Percentiles rank a stretch among this genome's conserved stretches.
phyloP scores from a whole-genome alignment of 495 filamentous ascomycete genomes.

The Cetradonia linearis region DNA sequence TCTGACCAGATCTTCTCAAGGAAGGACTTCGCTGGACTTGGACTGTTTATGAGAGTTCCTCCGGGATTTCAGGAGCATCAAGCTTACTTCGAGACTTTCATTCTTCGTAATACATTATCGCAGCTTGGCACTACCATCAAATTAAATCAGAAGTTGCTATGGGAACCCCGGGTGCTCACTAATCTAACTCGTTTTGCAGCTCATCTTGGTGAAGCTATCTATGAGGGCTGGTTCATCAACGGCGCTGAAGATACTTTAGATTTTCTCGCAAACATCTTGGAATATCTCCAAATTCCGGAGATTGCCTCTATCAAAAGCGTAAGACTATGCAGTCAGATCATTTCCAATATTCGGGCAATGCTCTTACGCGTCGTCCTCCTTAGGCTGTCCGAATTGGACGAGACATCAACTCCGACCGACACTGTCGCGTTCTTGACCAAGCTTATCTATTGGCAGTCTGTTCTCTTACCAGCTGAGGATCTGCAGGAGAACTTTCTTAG shows the following conservation, averaged over 20 bases:
- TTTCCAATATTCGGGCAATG: slow-evolving; percentile 59
- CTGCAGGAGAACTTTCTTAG: slow-evolving; percentile 66
- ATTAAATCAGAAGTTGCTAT: slow-evolving; percentile 59
- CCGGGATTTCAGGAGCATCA: slow-evolving; percentile 89
- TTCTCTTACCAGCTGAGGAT: slow-evolving; percentile 67
- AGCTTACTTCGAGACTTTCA: slow-evolving; percentile 85
- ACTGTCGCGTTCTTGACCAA: slow-evolving; percentile 64
- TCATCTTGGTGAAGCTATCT: slow-evolving; percentile 79
- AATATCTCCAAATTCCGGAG: slow-evolving; percentile 81
- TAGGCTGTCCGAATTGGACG: slow-evolving; percentile 71
- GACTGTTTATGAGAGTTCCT: slow-evolving; percentile 78
- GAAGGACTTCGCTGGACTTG: slow-evolving; percentile 86
- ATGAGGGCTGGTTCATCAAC: slow-evolving; percentile 90
- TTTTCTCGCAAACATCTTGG: slow-evolving; percentile 72
- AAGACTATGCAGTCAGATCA: slow-evolving; percentile 72
- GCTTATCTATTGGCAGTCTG: slow-evolving; percentile 89
- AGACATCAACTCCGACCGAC: slow-evolving; percentile 45
- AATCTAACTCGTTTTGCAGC: slow-evolving; percentile 72
- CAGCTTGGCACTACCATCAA: slow-evolving; percentile 59
- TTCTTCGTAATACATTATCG: slow-evolving; percentile 64
- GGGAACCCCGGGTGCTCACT: slow-evolving; percentile 71
- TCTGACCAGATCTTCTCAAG: slow-evolving; percentile 68
- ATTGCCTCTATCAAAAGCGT: slow-evolving; percentile 72
- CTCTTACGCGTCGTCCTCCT: slow-evolving; percentile 71
- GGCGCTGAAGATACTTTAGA: slow-evolving; percentile 75